Evolutionary conservation across 1,284 basidiomycete genomes (phyloP).

Genomic region (Exsudoporus floridanus): DNA sequence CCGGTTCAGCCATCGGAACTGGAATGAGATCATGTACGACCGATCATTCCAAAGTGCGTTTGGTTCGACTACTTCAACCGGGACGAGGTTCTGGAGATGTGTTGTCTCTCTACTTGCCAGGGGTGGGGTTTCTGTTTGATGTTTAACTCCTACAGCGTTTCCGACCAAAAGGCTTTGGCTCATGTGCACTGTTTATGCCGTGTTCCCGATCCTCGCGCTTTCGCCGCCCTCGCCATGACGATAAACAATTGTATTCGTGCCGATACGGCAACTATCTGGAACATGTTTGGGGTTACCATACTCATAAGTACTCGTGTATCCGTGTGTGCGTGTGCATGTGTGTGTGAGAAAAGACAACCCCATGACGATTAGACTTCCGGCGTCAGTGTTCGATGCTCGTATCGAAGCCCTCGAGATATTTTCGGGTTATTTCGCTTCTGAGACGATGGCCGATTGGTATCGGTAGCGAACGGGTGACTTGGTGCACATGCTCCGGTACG

Average conservation of each 20-base stretch:
- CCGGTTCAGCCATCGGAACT: constrained; percentile 10
- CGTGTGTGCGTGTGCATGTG: no score
- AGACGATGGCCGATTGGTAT: constrained; percentile 1
- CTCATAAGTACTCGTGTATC: no score
- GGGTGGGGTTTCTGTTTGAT: background rate
- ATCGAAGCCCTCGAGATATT: constrained; percentile 7
- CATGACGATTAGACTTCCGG: constrained; percentile 18
- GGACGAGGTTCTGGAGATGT: background rate
- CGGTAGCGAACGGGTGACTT: constrained; percentile 26
- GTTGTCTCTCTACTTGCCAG: background rate
- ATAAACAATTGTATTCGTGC: background rate
- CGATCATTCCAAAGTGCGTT: background rate
- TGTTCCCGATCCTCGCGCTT: constrained; percentile 6
- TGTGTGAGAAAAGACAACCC: background rate
- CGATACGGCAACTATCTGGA: constrained; percentile 3
- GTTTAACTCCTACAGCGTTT: background rate
- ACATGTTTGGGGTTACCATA: constrained; percentile 16
- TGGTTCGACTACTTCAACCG: background rate
- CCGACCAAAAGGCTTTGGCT: background rate
- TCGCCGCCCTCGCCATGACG: constrained; percentile 5
- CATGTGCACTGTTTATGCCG: background rate
- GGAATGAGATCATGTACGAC: constrained; percentile 3
- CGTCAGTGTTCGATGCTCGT: background rate
- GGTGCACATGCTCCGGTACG: constrained; percentile 21
- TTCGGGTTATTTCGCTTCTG: background rate